Conservation (phyloP, 768 basidiomycete genomes). For the Rhizopogon vulgaris region DNA sequence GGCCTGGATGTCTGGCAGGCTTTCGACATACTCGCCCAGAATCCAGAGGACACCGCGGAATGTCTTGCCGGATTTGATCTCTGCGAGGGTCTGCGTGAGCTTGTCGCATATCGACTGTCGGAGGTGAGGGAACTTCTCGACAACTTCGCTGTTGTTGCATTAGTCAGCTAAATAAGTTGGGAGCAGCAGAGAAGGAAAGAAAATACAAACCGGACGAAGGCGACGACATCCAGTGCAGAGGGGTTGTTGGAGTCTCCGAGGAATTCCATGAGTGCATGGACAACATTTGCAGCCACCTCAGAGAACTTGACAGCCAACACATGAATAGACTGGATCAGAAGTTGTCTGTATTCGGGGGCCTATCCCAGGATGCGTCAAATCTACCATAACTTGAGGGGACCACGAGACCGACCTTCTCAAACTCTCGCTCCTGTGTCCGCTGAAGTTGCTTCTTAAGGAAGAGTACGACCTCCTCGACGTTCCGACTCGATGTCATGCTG, state of each 20-base stretch:
- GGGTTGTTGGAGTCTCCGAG: constrained; percentile 93
- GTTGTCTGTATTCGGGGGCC: constrained; percentile 92
- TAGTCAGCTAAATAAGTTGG: neutral
- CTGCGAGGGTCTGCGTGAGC: constrained; percentile 71
- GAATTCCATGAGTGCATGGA: constrained; percentile 91
- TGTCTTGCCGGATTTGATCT: constrained; percentile 97
- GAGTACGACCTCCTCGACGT: constrained; percentile 92
- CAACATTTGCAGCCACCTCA: constrained; percentile 92
- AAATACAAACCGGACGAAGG: constrained; percentile 58
- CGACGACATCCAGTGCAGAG: constrained; percentile 90
- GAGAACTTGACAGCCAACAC: constrained; percentile 95
- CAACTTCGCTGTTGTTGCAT: constrained; percentile 64
- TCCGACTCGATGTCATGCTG: constrained; percentile 89
- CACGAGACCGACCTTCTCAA: constrained; percentile 66
- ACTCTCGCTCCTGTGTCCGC: constrained; percentile 85
- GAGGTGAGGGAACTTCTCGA: constrained; percentile 92
- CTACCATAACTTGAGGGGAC: neutral
- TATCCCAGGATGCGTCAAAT: constrained; percentile 21
- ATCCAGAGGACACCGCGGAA: constrained; percentile 97
- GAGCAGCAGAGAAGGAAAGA: neutral
- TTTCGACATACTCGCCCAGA: constrained; percentile 89
- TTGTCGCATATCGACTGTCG: constrained; percentile 80
- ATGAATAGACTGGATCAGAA: constrained; percentile 96
- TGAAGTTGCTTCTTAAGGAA: constrained; percentile 99
- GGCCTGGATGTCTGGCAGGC: constrained; percentile 57